A percentile compares a stretch with the other conserved stretches of the same genome.
Evolutionary conservation across 2,329 filamentous ascomycete genomes (phyloP).

Genomic region (Periconia digitata): DNA sequence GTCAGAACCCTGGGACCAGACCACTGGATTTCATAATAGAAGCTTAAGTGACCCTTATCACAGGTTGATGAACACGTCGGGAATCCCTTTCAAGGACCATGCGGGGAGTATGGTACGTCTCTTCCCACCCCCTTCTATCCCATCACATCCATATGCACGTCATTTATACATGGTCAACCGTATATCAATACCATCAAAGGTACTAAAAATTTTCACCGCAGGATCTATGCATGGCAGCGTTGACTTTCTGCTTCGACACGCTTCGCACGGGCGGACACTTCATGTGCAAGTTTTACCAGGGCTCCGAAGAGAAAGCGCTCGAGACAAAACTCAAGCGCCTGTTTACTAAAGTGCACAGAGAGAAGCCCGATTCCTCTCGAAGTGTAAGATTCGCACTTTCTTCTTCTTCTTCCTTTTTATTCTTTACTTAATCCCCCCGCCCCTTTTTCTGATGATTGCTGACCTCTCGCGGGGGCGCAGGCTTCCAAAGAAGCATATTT

Average conservation of each 20-base stretch:
- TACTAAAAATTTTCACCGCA: constrained; percentile 44
- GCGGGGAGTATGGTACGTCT: constrained; percentile 84
- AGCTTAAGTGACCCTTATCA: constrained; percentile 92
- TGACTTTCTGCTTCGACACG: constrained; percentile 83
- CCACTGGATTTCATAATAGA: constrained; percentile 75
- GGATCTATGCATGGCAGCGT: constrained; percentile 86
- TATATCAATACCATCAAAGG: no score
- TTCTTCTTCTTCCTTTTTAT: not conserved
- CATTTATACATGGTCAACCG: not conserved
- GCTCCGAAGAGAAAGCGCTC: constrained; percentile 77
- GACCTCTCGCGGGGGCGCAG: constrained; percentile 46
- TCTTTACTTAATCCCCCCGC: not conserved
- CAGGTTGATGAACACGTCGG: constrained; percentile 99
- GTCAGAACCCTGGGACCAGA: constrained; percentile 93
- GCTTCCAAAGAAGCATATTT: constrained; percentile 87
- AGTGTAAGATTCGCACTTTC: constrained; percentile 59
- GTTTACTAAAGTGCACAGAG: constrained; percentile 77
- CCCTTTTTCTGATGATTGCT: not conserved
- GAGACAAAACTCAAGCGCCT: constrained; percentile 73
- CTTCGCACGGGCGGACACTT: constrained; percentile 83
- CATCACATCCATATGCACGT: not conserved
- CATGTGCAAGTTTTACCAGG: constrained; percentile 97
- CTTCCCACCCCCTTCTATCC: not conserved
- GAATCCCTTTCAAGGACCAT: constrained; percentile 83
- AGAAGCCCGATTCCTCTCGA: constrained; percentile 90